Conservation (phyloP, 1,284 basidiomycete genomes). For the Termitomyces sp. region DNA sequence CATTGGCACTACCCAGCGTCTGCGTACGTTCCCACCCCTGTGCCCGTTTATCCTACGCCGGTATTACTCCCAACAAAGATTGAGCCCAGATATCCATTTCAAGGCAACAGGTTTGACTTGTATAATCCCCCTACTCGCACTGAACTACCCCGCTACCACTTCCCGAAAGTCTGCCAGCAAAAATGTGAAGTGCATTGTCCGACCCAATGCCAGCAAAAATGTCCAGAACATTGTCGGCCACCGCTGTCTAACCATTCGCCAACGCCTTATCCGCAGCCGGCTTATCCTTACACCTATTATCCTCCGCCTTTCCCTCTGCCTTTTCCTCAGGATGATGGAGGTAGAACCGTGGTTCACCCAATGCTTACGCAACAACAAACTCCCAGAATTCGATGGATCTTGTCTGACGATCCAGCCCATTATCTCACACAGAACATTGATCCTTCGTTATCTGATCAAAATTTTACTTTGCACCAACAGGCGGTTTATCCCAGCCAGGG, state of each 20-base stretch:
- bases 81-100: not conserved
- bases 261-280: not conserved
- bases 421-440: not conserved
- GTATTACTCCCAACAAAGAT: not conserved
- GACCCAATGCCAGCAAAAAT: not conserved
- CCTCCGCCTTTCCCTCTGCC: not conserved
- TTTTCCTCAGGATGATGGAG: not conserved
- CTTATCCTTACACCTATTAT: not conserved
- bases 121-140: constrained; percentile 8
- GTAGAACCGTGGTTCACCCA: not conserved
- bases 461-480: not conserved
- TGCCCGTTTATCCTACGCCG: not conserved
- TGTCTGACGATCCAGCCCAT: constrained; percentile 1
- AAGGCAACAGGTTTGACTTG: not conserved
- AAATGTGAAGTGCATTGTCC: not conserved
- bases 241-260: not conserved
- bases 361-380: not conserved
- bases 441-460: not conserved
- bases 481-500: not conserved
- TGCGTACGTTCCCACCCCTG: not conserved
- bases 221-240: not conserved
- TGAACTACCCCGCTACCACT: constrained; percentile 3
- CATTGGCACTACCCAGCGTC: too few species aligned
- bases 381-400: not conserved
- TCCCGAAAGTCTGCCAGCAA: not conserved